phyloP scores from a whole-genome alignment of 208 protist genomes.

The Crithidia brevicula region DNA sequence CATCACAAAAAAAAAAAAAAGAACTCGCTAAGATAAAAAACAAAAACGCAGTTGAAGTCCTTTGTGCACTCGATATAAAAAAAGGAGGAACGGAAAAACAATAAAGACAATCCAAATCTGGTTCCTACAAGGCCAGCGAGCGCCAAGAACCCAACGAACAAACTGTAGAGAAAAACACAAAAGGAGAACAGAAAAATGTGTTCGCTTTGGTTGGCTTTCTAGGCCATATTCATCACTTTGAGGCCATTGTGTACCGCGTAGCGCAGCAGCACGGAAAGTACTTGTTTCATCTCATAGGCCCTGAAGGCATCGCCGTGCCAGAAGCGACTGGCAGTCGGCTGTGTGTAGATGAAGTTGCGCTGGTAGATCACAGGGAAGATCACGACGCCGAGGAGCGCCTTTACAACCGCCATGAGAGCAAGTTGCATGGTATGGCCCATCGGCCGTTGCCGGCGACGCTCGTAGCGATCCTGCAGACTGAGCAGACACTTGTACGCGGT shows the following conservation, averaged over 20 bases:
- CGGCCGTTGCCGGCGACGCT: slow-evolving; percentile 35
- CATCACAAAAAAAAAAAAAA: slow-evolving; percentile 9
- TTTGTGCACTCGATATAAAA: too few species aligned
- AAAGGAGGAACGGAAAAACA: slow-evolving; percentile 1
- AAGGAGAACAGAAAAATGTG: neutral
- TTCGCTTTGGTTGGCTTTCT: neutral
- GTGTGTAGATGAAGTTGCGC: slow-evolving; percentile 57
- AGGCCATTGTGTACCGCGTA: slow-evolving; percentile 42
- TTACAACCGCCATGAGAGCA: slow-evolving; percentile 48
- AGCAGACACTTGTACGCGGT: slow-evolving; percentile 44
- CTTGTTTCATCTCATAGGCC: slow-evolving; percentile 65
- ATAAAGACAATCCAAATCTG: too few species aligned
- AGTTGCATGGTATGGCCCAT: slow-evolving; percentile 37
- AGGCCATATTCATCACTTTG: slow-evolving; percentile 30
- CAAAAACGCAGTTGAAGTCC: neutral
- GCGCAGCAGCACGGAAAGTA: slow-evolving; percentile 57
- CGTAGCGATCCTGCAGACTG: slow-evolving; percentile 42
- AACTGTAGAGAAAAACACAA: slow-evolving; percentile 3
- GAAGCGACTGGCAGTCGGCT: slow-evolving; percentile 45
- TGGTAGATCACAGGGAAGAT: slow-evolving; percentile 74
- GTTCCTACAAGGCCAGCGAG: too few species aligned
- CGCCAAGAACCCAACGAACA: too few species aligned
- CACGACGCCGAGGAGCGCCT: slow-evolving; percentile 58
- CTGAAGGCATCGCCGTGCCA: slow-evolving; percentile 52
- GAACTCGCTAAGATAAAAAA: neutral